A percentile compares a stretch with the other conserved stretches of the same genome.
Evolutionary conservation across 495 filamentous ascomycete genomes (phyloP).

Genomic region (Talaromyces wortmannii): DNA sequence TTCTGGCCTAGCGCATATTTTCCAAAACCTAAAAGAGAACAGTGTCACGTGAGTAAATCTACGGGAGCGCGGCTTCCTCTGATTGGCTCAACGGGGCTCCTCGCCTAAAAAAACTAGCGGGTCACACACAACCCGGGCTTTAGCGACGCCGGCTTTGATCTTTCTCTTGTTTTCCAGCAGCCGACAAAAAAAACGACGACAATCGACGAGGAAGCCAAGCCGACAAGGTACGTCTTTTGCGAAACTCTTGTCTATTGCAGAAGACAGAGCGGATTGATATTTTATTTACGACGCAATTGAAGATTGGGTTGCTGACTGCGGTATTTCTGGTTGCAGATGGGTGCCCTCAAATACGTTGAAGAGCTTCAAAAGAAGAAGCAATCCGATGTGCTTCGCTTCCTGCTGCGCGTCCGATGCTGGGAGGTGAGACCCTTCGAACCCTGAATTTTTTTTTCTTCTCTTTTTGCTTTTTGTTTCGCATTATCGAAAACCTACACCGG

Average conservation of each 20-base stretch:
- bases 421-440: slow-evolving; percentile 73
- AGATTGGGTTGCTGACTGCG: neutral
- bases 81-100: slow-evolving; percentile 5
- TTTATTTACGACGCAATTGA: neutral
- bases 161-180: slow-evolving; percentile 21
- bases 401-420: slow-evolving; percentile 99
- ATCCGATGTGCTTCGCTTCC: slow-evolving; percentile 97
- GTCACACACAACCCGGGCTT: slow-evolving; percentile 38
- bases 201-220: slow-evolving; percentile 40
- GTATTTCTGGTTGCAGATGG: slow-evolving; percentile 58
- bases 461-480: slow-evolving; percentile 25
- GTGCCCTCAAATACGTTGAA: slow-evolving; percentile 98
- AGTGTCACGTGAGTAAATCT: neutral
- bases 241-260: neutral
- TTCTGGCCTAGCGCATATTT: too few relatives aligned
- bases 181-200: slow-evolving; percentile 42
- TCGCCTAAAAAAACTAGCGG: slow-evolving; percentile 42
- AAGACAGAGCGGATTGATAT: neutral
- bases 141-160: slow-evolving; percentile 20
- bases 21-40: neutral
- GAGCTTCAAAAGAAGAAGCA: slow-evolving; percentile 99
- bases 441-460: slow-evolving; percentile 36
- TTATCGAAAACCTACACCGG: slow-evolving; percentile 9
- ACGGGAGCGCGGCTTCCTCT: neutral
- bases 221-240: slow-evolving; percentile 40